These are phyloP conservation scores for Alternaria sp. DNA, from an alignment of 2,329 filamentous ascomycete species.

Conservation along the genomic window DNA sequence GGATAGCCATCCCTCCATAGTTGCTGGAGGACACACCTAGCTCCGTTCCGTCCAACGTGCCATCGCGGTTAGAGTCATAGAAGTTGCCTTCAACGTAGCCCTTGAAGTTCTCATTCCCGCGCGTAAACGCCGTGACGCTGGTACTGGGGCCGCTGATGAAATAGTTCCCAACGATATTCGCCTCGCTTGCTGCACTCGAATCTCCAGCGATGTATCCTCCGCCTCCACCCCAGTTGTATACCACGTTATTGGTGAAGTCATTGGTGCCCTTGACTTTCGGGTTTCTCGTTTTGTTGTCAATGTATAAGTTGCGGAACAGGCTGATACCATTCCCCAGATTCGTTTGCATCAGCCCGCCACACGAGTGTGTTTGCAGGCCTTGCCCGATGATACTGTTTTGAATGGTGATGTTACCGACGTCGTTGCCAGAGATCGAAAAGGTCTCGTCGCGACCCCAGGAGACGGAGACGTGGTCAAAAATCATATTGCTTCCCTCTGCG, in stretches of 20 bases:
- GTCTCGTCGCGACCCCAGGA: slow-evolving; percentile 65
- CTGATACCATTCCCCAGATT: slow-evolving; percentile 54
- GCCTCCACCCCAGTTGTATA: slow-evolving; percentile 64
- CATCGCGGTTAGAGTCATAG: slow-evolving; percentile 59
- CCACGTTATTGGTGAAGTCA: slow-evolving; percentile 59
- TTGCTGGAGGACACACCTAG: slow-evolving; percentile 53
- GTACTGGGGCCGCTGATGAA: slow-evolving; percentile 63
- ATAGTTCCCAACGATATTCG: slow-evolving; percentile 64
- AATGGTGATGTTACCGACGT: slow-evolving; percentile 57
- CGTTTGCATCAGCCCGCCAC: slow-evolving; percentile 60
- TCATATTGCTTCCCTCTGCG: slow-evolving; percentile 60
- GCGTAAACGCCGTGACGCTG: slow-evolving; percentile 58
- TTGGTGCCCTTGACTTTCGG: slow-evolving; percentile 65
- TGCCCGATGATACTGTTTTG: slow-evolving; percentile 62
- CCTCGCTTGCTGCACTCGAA: slow-evolving; percentile 54
- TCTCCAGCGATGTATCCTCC: slow-evolving; percentile 64
- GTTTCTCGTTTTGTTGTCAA: slow-evolving; percentile 64
- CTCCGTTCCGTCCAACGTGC: slow-evolving; percentile 56
- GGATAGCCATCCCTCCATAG: slow-evolving; percentile 57
- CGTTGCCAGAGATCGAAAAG: slow-evolving; percentile 58
- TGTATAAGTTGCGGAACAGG: slow-evolving; percentile 62
- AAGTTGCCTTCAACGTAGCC: slow-evolving; percentile 62
- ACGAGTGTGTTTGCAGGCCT: slow-evolving; percentile 61
- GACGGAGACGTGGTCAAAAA: slow-evolving; percentile 62
- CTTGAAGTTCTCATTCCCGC: slow-evolving; percentile 62